Percentiles rank a stretch among this genome's conserved stretches.
Evolutionary conservation across 2,329 filamentous ascomycete genomes (phyloP).

Genomic region (Aspergillus chevalieri): DNA sequence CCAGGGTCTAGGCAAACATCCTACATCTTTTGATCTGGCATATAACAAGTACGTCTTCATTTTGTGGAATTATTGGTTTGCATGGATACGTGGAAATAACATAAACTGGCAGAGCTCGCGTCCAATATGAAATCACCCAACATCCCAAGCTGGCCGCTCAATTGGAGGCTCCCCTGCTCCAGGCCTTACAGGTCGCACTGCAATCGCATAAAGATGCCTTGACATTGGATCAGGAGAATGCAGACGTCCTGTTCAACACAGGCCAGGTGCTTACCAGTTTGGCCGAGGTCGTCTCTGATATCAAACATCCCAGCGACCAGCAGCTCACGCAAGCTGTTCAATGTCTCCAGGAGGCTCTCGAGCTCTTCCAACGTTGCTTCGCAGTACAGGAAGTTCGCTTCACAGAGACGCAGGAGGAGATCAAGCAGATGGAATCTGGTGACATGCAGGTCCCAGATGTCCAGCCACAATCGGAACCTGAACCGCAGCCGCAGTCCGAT

Average conservation of each 20-base stretch:
- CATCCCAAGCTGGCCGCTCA: conserved; percentile 57
- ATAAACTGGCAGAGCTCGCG: conserved; percentile 49
- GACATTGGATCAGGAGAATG: conserved; percentile 54
- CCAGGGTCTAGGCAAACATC: conserved; percentile 55
- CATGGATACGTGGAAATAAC: conserved; percentile 4
- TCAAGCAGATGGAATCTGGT: conserved; percentile 31
- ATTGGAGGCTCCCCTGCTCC: conserved; percentile 48
- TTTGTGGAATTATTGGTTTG: neutral
- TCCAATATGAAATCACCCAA: conserved; percentile 65
- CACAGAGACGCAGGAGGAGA: conserved; percentile 41
- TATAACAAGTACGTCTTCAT: conserved; percentile 61
- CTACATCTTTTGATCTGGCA: conserved; percentile 61
- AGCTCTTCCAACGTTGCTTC: conserved; percentile 54
- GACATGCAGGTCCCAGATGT: conserved; percentile 8
- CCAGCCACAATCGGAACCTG: conserved; percentile 6
- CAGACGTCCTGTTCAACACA: conserved; percentile 66
- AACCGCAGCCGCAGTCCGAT: conserved; percentile 9
- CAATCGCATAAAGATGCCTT: conserved; percentile 60
- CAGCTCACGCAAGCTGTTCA: conserved; percentile 44
- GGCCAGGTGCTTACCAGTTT: conserved; percentile 63
- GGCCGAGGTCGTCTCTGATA: conserved; percentile 54
- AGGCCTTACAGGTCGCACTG: conserved; percentile 56
- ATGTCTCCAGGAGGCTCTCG: conserved; percentile 55
- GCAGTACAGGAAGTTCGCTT: conserved; percentile 47
- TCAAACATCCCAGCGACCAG: conserved; percentile 40